A percentile compares a stretch with the other conserved stretches of the same genome.
Conservation (phyloP, 768 basidiomycete species). For the Lactarius sanguifluus region DNA sequence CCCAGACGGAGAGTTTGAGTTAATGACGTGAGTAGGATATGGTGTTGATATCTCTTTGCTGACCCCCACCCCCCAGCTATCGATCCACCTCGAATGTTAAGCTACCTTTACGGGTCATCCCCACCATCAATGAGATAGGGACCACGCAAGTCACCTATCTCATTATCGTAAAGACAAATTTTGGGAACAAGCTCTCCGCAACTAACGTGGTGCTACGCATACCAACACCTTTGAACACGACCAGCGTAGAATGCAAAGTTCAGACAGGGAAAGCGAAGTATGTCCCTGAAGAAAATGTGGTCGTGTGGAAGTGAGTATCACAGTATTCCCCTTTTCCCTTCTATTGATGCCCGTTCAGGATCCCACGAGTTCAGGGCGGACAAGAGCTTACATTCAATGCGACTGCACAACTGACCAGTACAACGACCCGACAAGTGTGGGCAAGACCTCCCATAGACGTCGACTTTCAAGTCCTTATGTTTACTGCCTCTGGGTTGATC, state of each 20-base stretch:
- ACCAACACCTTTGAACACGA: conserved; percentile 95
- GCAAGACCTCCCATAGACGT: conserved; percentile 96
- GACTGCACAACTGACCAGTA: conserved; percentile 79
- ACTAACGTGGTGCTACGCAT: conserved; percentile 91
- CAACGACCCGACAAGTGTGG: conserved; percentile 94
- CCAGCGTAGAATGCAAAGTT: conserved; percentile 88
- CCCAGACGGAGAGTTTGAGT: conserved; percentile 97
- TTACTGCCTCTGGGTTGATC: conserved; percentile 92
- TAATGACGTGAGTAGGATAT: conserved; percentile 73
- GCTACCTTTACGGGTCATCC: conserved; percentile 84
- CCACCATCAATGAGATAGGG: conserved; percentile 91
- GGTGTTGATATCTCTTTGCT: conserved; percentile 6
- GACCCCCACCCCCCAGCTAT: conserved; percentile 56
- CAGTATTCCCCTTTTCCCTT: neutral
- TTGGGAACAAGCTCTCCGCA: conserved; percentile 88
- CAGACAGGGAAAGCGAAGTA: conserved; percentile 96
- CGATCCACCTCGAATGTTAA: conserved; percentile 96
- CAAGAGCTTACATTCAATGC: conserved; percentile 86
- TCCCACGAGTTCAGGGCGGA: conserved; percentile 89
- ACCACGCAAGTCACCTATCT: conserved; percentile 91
- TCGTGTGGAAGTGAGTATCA: conserved; percentile 91
- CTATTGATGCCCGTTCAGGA: conserved; percentile 47
- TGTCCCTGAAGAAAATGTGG: conserved; percentile 91
- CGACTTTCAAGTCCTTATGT: conserved; percentile 99
- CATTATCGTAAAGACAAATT: conserved; percentile 83